These are phyloP conservation scores for Pilatotrama ljubarskyi DNA, from an alignment of 768 basidiomycete species.

Conservation along the genomic window DNA sequence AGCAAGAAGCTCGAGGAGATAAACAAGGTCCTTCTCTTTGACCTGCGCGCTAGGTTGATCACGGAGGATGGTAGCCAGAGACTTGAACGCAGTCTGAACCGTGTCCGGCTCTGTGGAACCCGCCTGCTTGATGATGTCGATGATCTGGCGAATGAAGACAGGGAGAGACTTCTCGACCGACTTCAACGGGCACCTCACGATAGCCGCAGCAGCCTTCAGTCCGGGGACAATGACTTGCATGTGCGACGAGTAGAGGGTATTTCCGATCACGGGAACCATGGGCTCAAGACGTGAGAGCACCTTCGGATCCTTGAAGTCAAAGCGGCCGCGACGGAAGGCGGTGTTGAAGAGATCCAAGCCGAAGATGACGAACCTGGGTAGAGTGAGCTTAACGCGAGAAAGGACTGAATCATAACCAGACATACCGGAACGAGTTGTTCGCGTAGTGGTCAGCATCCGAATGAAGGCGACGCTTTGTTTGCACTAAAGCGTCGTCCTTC, in stretches of 20 bases:
- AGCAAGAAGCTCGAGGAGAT: slow-evolving; percentile 79
- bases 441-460: slow-evolving; percentile 68
- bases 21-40: slow-evolving; percentile 86
- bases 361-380: slow-evolving; percentile 78
- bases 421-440: slow-evolving; percentile 85
- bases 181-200: slow-evolving; percentile 82
- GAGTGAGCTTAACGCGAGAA: neutral
- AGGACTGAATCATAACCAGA: neutral
- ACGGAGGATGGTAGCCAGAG: slow-evolving; percentile 86
- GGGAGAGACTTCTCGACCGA: slow-evolving; percentile 74
- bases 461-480: slow-evolving; percentile 66
- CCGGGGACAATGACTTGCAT: slow-evolving; percentile 73
- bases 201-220: slow-evolving; percentile 76
- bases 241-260: slow-evolving; percentile 85
- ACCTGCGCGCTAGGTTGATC: slow-evolving; percentile 79
- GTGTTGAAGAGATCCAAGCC: slow-evolving; percentile 91
- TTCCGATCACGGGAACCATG: slow-evolving; percentile 85
- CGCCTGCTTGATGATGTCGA: slow-evolving; percentile 77
- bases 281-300: slow-evolving; percentile 83
- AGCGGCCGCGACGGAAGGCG: slow-evolving; percentile 80
- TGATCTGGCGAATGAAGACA: slow-evolving; percentile 79
- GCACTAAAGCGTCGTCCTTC: slow-evolving; percentile 68
- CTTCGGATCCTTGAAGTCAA: slow-evolving; percentile 77
- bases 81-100: slow-evolving; percentile 84
- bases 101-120: slow-evolving; percentile 90